These are phyloP conservation scores for Tinospora cordifolia DNA, from an alignment of 164 flowering plant genomes.

Conservation along the genomic window DNA sequence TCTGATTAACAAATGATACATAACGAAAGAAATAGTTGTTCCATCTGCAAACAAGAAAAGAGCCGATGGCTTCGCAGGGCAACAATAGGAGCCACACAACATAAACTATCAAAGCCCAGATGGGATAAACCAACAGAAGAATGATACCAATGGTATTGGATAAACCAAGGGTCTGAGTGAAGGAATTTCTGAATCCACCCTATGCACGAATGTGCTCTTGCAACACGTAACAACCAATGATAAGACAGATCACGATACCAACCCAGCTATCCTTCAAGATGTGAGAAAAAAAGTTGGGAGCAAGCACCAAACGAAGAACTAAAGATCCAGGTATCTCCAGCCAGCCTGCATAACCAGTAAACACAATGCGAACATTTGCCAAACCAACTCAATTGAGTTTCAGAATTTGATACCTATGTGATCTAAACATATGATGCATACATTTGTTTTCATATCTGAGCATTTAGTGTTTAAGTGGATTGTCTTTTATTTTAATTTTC, in stretches of 20 bases:
- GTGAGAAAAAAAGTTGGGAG: conserved; percentile 32
- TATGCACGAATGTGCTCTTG: no score
- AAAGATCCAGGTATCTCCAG: conserved; percentile 77
- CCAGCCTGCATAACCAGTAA: conserved; percentile 50
- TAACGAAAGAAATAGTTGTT: background rate
- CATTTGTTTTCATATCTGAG: no score
- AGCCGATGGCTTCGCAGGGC: background rate
- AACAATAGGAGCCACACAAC: conserved; percentile 15
- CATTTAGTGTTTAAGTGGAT: no score
- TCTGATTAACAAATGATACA: background rate
- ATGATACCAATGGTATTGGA: conserved; percentile 79
- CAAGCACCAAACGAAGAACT: conserved; percentile 72
- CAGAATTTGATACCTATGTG: no score
- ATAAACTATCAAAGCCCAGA: conserved; percentile 57
- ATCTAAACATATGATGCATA: no score
- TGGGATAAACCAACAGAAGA: conserved; percentile 62
- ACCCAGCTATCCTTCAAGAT: background rate
- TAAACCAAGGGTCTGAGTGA: conserved; percentile 61
- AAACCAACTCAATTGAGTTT: conserved; percentile 1
- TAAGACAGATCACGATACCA: no score
- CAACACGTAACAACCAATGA: no score
- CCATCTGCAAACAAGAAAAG: background rate
- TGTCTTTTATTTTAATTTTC: no score
- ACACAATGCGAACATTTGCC: background rate
- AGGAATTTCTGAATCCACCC: conserved; percentile 22